Percentiles rank a stretch among this genome's conserved stretches.
phyloP scores from a whole-genome alignment of 2,329 filamentous ascomycete genomes.

The Penicillium capsulatum region DNA sequence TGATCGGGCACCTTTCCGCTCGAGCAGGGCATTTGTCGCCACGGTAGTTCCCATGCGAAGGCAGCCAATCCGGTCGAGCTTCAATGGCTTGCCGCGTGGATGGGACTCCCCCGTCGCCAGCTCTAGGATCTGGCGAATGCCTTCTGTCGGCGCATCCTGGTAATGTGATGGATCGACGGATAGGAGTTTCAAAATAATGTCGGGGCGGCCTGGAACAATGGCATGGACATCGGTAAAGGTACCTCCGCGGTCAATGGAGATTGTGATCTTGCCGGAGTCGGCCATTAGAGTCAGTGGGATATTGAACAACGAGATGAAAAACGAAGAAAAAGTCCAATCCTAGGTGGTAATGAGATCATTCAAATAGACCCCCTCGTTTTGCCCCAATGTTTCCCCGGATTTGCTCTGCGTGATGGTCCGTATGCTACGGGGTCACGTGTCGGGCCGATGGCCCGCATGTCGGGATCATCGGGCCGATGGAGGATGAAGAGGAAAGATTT shows the following conservation, averaged over 20 bases:
- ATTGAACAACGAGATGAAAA: too few relatives aligned
- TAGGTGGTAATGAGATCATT: too few relatives aligned
- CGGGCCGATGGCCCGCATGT: constrained; percentile 21
- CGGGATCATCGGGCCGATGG: constrained; percentile 23
- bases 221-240: constrained; percentile 41
- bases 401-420: background rate
- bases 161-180: constrained; percentile 41
- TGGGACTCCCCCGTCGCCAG: constrained; percentile 34
- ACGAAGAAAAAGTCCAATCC: too few relatives aligned
- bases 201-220: constrained; percentile 34
- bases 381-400: too few relatives aligned
- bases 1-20: constrained; percentile 83
- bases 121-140: constrained; percentile 67
- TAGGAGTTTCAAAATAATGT: constrained; percentile 40
- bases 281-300: constrained; percentile 20
- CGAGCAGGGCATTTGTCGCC: constrained; percentile 82
- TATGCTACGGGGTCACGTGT: constrained; percentile 28
- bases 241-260: constrained; percentile 40
- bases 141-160: constrained; percentile 63
- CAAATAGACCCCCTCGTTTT: too few relatives aligned
- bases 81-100: constrained; percentile 34
- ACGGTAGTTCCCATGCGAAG: constrained; percentile 95
- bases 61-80: constrained; percentile 35
- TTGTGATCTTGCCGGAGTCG: constrained; percentile 32
- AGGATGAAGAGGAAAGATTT: too few relatives aligned